phyloP scores from a whole-genome alignment of 805 yeast species.

The Jamesozyma gamospora region DNA sequence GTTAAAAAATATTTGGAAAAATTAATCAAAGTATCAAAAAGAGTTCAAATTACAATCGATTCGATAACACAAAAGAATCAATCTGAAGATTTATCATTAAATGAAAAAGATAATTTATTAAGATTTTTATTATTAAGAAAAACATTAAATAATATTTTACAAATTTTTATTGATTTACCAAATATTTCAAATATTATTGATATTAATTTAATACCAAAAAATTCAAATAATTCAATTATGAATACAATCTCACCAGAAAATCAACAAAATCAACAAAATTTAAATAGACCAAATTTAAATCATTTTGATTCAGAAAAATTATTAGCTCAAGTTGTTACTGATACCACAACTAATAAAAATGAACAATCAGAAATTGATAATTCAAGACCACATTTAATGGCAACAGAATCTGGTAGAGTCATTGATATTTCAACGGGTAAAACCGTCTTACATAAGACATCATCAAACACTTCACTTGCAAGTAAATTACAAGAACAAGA shows the following conservation, averaged over 20 bases:
- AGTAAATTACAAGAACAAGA: slow-evolving; percentile 79
- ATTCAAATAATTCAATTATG: not conserved
- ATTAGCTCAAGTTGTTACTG: slow-evolving; percentile 4
- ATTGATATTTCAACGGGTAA: slow-evolving; percentile 63
- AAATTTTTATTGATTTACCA: slow-evolving; percentile 27
- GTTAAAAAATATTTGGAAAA: slow-evolving; percentile 35
- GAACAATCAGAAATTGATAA: not conserved
- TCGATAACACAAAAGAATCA: slow-evolving; percentile 50
- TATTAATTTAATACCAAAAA: not conserved
- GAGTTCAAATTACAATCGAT: slow-evolving; percentile 41
- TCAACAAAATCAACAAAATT: slow-evolving; percentile 3
- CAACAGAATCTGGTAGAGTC: slow-evolving; percentile 49
- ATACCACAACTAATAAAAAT: not conserved
- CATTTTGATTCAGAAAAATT: slow-evolving; percentile 16
- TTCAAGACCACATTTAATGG: slow-evolving; percentile 56
- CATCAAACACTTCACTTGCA: slow-evolving; percentile 53
- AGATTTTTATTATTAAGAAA: slow-evolving; percentile 61
- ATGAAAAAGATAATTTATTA: slow-evolving; percentile 68
- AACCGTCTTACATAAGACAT: slow-evolving; percentile 49
- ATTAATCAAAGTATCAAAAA: slow-evolving; percentile 27
- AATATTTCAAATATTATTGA: slow-evolving; percentile 11
- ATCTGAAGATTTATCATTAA: slow-evolving; percentile 42
- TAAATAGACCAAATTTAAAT: slow-evolving; percentile 10
- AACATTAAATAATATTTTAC: slow-evolving; percentile 48
- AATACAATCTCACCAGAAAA: not conserved